Evolutionary conservation across 2,329 filamentous ascomycete genomes (phyloP), one percentile per base, ranked within the genome.

Genomic region (Epicoccum nigrum): DNA sequence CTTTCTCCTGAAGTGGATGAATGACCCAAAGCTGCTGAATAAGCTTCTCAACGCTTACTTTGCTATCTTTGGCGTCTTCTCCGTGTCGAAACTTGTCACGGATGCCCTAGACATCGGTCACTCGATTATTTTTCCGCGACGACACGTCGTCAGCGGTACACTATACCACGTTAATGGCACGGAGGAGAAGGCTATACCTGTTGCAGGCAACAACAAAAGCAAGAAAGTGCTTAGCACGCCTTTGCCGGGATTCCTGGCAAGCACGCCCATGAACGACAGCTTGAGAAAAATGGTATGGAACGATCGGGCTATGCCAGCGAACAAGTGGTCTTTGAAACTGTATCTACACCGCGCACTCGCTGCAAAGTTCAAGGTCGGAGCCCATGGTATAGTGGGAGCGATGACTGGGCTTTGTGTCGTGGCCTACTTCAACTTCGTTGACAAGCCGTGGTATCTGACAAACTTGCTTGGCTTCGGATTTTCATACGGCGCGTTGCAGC

Each of bases 391-490:
- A 25, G 60, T 86, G 16, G 83, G 84, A 1, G 63, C 84, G 27
- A 35, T 86, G 15, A 58, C 83, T 41, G 81, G 85, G 1, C 64
- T 87, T 8, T 70, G 76, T 13, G 79, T 82, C 6, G 76, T 87
- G 16, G 71, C 79, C 6, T 93, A 92, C 73, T 87, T 90, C 64
- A 81, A 83, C 41, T 77, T 85, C 25, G 73, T 85, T 20, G 73
- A 74, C 20, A 85, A 83, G 60, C 81, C 83, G 25, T 87, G 87
- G 74, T 90, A 84, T 62, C 74, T 97, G 30, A 93, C 90, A 37
- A 97, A 97, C 68, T 76, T 96, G 28, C 83, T 97, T 64, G 92
- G 90, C 0, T 90, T 93, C 60, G 89, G 88, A 5, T 91, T 96
- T 76, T 92, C 88, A 59, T 97, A 97, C 66, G 83, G 84, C 7